Conservation (phyloP, 768 basidiomycete species). For the Leccinum disarticulatum region DNA sequence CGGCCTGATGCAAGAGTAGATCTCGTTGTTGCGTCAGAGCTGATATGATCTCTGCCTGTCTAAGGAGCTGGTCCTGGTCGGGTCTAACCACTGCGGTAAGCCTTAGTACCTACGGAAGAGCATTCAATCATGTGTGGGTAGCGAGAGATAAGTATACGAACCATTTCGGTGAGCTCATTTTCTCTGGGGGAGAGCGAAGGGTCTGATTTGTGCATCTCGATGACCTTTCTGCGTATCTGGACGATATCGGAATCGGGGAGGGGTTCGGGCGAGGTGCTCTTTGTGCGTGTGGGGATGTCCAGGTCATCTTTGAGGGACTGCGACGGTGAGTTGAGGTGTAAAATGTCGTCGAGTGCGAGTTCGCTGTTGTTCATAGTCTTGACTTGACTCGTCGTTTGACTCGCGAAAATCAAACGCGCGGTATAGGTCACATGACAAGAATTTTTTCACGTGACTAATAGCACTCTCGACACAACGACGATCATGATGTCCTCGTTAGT, state of each 20-base stretch:
- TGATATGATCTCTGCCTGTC: conserved; percentile 64
- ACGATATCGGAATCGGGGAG: conserved; percentile 49
- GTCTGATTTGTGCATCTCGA: conserved; percentile 18
- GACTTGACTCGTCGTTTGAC: background rate
- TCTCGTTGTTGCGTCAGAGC: conserved; percentile 57
- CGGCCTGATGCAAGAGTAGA: conserved; percentile 50
- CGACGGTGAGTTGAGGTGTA: conserved; percentile 52
- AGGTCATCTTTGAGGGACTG: conserved; percentile 20
- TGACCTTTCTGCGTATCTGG: conserved; percentile 46
- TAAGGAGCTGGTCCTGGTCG: conserved; percentile 46
- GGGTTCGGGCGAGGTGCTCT: conserved; percentile 35
- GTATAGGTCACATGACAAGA: conserved; percentile 32
- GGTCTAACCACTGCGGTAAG: conserved; percentile 45
- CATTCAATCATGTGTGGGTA: conserved; percentile 1
- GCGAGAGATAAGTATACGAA: conserved; percentile 33
- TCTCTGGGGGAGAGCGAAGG: conserved; percentile 37
- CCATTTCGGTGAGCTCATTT: conserved; percentile 58
- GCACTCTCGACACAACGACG: background rate
- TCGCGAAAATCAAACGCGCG: conserved; percentile 39
- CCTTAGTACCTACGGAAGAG: conserved; percentile 44
- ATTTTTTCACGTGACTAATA: conserved; percentile 27
- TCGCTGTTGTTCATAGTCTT: conserved; percentile 33
- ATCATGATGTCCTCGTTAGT: conserved; percentile 1
- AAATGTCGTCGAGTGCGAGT: conserved; percentile 55
- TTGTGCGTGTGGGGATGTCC: conserved; percentile 17